Conservation (phyloP, 176 grass and related monocot genomes). For the Metroxylon sagu region DNA sequence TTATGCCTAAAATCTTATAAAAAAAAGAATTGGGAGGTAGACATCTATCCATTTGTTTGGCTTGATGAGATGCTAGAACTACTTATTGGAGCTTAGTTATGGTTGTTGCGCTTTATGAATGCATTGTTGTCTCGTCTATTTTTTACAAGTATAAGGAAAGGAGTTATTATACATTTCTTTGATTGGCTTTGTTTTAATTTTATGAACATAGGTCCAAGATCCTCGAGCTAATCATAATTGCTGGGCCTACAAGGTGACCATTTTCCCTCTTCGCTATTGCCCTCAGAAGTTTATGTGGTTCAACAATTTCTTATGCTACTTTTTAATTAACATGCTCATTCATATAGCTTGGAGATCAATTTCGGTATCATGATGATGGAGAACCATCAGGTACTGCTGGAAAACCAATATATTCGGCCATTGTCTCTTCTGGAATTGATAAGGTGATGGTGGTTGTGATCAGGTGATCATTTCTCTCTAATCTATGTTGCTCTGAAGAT, state of each 20-base stretch:
- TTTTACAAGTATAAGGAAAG: not conserved
- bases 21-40: no score
- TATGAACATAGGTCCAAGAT: slow-evolving; percentile 60
- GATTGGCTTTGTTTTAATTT: slow-evolving; percentile 8
- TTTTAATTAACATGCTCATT: slow-evolving; percentile 7
- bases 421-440: slow-evolving; percentile 80
- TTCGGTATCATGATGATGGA: slow-evolving; percentile 74
- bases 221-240: slow-evolving; percentile 86
- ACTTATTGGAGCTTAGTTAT: no score
- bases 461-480: slow-evolving; percentile 26
- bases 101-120: no score
- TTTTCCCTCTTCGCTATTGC: not conserved
- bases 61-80: no score
- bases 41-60: no score
- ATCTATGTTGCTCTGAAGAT: no score
- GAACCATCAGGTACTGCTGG: slow-evolving; percentile 89
- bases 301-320: not conserved
- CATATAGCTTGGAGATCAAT: slow-evolving; percentile 73
- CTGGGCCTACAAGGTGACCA: slow-evolving; percentile 82
- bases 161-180: not conserved
- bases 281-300: not conserved
- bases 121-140: no score
- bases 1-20: no score
- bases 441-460: slow-evolving; percentile 91
- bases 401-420: slow-evolving; percentile 95